These are phyloP conservation scores for Solanum sitiens DNA, from an alignment of 257 asterid genomes.

Conservation along the genomic window DNA sequence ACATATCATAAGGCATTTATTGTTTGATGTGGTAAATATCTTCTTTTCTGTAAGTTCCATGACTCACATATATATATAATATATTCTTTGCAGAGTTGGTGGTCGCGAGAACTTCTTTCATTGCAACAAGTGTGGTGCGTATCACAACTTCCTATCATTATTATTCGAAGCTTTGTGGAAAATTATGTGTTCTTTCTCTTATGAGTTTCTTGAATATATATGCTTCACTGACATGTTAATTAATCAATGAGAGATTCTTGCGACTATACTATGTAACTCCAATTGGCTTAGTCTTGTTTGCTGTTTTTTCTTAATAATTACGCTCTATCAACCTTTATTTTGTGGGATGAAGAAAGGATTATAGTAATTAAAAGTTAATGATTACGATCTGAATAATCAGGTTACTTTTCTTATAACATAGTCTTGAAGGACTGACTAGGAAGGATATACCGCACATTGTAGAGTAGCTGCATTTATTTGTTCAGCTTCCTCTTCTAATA, in stretches of 20 bases:
- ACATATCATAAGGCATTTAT: not conserved
- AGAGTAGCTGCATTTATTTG: not conserved
- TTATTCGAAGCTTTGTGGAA: not conserved
- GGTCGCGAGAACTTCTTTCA: conserved; percentile 88
- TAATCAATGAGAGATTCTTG: not conserved
- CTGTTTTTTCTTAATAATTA: not conserved
- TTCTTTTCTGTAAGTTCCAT: not conserved
- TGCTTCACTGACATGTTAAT: not conserved
- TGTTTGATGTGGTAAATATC: not conserved
- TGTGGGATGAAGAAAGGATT: not conserved
- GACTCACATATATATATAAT: not conserved
- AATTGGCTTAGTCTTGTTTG: not conserved
- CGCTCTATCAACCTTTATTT: not conserved
- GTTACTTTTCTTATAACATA: not conserved
- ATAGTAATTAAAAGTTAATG: not conserved
- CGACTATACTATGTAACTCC: not conserved
- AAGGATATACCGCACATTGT: not conserved
- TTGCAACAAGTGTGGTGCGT: conserved; percentile 87
- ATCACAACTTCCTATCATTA: not conserved
- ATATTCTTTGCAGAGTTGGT: conserved; percentile 41
- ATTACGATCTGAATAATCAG: not conserved
- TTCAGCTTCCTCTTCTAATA: not conserved
- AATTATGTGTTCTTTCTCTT: not conserved
- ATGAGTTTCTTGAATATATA: not conserved
- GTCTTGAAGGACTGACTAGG: not conserved